Conservation (phyloP, 2,329 filamentous ascomycete genomes). For the Apiospora pterosperma region DNA sequence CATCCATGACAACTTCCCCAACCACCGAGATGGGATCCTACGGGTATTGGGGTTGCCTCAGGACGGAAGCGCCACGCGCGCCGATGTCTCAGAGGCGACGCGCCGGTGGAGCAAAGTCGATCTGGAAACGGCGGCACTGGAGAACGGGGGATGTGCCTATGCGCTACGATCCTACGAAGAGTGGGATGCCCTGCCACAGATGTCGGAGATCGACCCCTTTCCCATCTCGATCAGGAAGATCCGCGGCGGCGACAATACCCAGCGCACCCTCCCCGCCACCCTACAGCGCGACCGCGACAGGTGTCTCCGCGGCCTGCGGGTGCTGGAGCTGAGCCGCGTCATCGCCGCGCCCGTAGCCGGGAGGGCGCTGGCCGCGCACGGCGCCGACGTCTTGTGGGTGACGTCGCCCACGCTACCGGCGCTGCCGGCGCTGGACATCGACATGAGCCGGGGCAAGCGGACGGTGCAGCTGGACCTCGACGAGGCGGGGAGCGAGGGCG, state of each 20-base stretch:
- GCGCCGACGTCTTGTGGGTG: conserved; percentile 37
- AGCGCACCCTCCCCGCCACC: fast-evolving
- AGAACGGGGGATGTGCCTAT: conserved; percentile 37
- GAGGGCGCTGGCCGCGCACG: conserved; percentile 33
- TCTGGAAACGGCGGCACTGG: conserved; percentile 42
- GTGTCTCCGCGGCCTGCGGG: conserved; percentile 29
- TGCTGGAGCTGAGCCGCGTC: conserved; percentile 32
- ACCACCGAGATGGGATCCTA: conserved; percentile 43
- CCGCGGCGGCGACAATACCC: conserved; percentile 6
- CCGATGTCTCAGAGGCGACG: conserved; percentile 36
- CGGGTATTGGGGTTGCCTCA: conserved; percentile 36
- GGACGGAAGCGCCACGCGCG: conserved; percentile 23
- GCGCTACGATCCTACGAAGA: conserved; percentile 45
- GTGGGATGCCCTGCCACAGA: conserved; percentile 50
- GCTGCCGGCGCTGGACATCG: conserved; percentile 30
- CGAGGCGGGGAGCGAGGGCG: conserved; percentile 10
- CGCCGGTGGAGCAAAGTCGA: conserved; percentile 39
- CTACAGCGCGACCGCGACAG: conserved; percentile 25
- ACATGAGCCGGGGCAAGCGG: conserved; percentile 33
- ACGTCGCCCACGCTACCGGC: conserved; percentile 31
- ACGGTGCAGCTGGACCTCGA: conserved; percentile 20
- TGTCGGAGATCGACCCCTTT: conserved; percentile 37
- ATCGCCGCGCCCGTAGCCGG: conserved; percentile 35
- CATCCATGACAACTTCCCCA: conserved; percentile 51
- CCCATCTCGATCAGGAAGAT: conserved; percentile 43